These are phyloP conservation scores for Monilinia vaccinii-corymbosi DNA, from an alignment of 2,329 filamentous ascomycete species.

Conservation along the genomic window DNA sequence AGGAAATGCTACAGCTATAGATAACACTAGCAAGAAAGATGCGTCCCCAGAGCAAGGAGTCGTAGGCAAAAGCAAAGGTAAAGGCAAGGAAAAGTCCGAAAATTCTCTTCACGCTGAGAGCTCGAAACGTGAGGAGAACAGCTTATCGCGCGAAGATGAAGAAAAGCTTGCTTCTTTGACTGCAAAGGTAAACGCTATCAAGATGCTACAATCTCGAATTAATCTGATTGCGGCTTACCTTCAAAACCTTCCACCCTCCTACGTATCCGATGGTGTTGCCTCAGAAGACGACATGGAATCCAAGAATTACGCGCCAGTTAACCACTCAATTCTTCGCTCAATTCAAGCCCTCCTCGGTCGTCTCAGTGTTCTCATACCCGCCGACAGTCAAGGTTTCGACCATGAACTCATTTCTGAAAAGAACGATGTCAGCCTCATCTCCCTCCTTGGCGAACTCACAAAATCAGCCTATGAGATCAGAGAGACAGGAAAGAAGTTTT, in stretches of 20 bases:
- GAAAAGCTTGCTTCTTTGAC: slow-evolving; percentile 60
- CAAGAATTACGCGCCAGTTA: slow-evolving; percentile 24
- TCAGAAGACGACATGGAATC: slow-evolving; percentile 25
- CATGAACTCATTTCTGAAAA: slow-evolving; percentile 66
- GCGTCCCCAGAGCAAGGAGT: slow-evolving; percentile 24
- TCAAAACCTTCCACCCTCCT: slow-evolving; percentile 57
- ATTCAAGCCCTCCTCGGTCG: slow-evolving; percentile 80
- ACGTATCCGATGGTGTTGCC: slow-evolving; percentile 40
- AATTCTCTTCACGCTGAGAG: background rate
- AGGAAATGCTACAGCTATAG: slow-evolving; percentile 63
- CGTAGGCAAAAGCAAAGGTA: slow-evolving; percentile 23
- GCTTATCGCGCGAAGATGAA: slow-evolving; percentile 51
- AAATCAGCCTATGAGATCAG: slow-evolving; percentile 62
- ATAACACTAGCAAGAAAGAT: slow-evolving; percentile 24
- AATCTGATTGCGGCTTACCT: slow-evolving; percentile 70
- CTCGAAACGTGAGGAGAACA: slow-evolving; percentile 37
- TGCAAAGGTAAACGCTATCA: slow-evolving; percentile 84
- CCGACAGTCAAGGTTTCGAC: slow-evolving; percentile 55
- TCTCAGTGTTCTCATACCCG: slow-evolving; percentile 69
- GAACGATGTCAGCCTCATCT: slow-evolving; percentile 75
- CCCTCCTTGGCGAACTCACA: slow-evolving; percentile 66
- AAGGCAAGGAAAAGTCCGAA: slow-evolving; percentile 28
- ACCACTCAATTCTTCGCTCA: slow-evolving; percentile 72
- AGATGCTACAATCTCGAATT: slow-evolving; percentile 78
- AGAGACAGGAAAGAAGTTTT: slow-evolving; percentile 67